Evolutionary conservation across 495 filamentous ascomycete species (phyloP).

Genomic region (Aspergillus taichungensis): DNA sequence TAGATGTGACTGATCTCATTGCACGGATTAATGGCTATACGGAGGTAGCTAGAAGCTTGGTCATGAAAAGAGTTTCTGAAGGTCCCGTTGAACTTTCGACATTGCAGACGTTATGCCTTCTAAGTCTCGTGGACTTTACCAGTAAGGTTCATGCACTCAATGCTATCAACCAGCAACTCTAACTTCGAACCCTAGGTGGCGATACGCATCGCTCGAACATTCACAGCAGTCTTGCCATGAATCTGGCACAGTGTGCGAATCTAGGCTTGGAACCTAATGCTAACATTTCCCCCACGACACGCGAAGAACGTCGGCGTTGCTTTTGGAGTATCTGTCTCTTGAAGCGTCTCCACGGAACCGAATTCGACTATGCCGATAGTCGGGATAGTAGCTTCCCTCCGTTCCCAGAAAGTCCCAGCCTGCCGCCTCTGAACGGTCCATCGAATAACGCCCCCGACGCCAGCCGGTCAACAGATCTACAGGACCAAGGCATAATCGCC

Average conservation of each 20-base stretch:
- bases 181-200: constrained; percentile 22
- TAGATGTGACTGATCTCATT: constrained; percentile 6
- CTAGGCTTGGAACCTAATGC: constrained; percentile 25
- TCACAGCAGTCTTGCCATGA: constrained; percentile 40
- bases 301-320: constrained; percentile 38
- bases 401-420: constrained; percentile 22
- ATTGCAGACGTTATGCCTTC: constrained; percentile 36
- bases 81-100: constrained; percentile 41
- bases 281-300: constrained; percentile 9
- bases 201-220: constrained; percentile 40
- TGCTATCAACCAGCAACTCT: background rate
- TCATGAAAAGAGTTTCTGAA: constrained; percentile 35
- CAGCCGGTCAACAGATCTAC: constrained; percentile 17
- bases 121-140: constrained; percentile 40
- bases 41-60: constrained; percentile 32
- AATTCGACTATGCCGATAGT: constrained; percentile 31
- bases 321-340: constrained; percentile 43
- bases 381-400: constrained; percentile 27
- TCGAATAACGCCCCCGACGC: constrained; percentile 12
- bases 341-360: constrained; percentile 36
- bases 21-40: constrained; percentile 26
- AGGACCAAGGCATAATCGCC: constrained; percentile 38
- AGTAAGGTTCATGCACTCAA: constrained; percentile 16
- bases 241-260: constrained; percentile 36
- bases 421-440: constrained; percentile 17